Conservation (phyloP, 192 early-diverging fungal species). For the Podila verticillata region DNA sequence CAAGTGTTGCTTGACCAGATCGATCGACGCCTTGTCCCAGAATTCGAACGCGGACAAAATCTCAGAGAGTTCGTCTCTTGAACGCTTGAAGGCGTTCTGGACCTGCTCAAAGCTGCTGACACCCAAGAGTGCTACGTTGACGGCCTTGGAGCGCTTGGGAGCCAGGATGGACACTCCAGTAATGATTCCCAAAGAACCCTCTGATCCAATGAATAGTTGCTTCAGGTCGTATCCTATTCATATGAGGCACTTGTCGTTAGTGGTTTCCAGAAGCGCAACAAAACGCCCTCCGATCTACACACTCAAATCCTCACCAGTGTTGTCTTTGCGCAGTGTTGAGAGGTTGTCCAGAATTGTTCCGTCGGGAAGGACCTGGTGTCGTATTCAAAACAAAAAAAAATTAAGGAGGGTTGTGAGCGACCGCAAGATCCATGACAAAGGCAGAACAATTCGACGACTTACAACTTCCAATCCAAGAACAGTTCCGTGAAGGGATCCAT, state of each 20-base stretch:
- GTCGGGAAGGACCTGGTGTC: constrained; percentile 77
- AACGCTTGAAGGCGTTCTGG: constrained; percentile 79
- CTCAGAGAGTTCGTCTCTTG: constrained; percentile 87
- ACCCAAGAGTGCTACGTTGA: constrained; percentile 86
- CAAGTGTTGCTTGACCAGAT: constrained; percentile 85
- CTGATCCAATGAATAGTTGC: constrained; percentile 97
- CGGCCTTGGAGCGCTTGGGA: constrained; percentile 75
- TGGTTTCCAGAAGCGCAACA: no score
- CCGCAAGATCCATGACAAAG: no score
- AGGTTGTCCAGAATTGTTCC: constrained; percentile 90
- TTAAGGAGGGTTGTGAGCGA: not conserved
- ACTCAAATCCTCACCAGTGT: constrained; percentile 70
- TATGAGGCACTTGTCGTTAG: no score
- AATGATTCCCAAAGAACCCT: constrained; percentile 94
- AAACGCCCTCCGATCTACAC: no score
- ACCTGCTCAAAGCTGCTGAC: constrained; percentile 85
- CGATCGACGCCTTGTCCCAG: constrained; percentile 82
- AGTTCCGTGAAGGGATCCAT: constrained; percentile 95
- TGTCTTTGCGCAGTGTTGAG: constrained; percentile 94
- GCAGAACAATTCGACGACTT: constrained; percentile 1
- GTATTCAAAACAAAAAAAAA: not conserved
- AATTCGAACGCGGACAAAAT: constrained; percentile 99
- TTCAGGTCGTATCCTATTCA: constrained; percentile 83
- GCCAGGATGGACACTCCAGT: constrained; percentile 91
- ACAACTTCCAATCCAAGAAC: constrained; percentile 96